Percentiles rank a stretch among this genome's conserved stretches.
Evolutionary conservation across 768 basidiomycete genomes (phyloP).

Genomic region (Boletus subcaerulescens): DNA sequence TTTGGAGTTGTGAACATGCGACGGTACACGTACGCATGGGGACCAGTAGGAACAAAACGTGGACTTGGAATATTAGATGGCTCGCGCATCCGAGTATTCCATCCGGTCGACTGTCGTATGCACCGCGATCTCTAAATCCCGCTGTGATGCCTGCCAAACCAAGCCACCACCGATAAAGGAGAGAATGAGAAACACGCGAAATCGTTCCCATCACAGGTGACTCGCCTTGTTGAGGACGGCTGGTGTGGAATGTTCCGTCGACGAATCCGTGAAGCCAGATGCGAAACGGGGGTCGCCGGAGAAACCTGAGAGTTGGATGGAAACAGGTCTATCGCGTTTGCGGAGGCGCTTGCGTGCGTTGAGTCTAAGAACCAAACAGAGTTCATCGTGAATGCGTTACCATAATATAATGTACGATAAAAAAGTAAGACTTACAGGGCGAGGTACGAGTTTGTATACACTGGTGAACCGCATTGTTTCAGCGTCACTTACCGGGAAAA

Average conservation of each 20-base stretch:
- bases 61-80: background rate
- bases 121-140: slow-evolving; percentile 11
- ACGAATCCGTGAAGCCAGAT: background rate
- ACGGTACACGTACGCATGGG: background rate
- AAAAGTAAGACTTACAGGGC: slow-evolving; percentile 34
- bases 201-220: background rate
- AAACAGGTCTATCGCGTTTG: slow-evolving; percentile 33
- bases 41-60: background rate
- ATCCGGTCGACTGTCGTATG: slow-evolving; percentile 4
- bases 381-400: background rate
- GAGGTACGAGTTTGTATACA: slow-evolving; percentile 57
- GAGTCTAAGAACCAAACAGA: slow-evolving; percentile 28
- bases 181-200: background rate
- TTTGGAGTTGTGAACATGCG: background rate
- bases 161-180: background rate
- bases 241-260: background rate
- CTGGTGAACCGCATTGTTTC: slow-evolving; percentile 22
- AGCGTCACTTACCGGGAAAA: background rate
- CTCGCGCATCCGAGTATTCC: background rate
- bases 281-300: slow-evolving; percentile 15
- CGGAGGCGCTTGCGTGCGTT: slow-evolving; percentile 46
- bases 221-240: background rate
- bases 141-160: background rate
- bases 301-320: slow-evolving; percentile 43
- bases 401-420: no score